Percentiles rank a stretch among this genome's conserved stretches.
These are phyloP conservation scores for Chenopodium album DNA, from an alignment of 148 eudicot species.

Conservation along the genomic window DNA sequence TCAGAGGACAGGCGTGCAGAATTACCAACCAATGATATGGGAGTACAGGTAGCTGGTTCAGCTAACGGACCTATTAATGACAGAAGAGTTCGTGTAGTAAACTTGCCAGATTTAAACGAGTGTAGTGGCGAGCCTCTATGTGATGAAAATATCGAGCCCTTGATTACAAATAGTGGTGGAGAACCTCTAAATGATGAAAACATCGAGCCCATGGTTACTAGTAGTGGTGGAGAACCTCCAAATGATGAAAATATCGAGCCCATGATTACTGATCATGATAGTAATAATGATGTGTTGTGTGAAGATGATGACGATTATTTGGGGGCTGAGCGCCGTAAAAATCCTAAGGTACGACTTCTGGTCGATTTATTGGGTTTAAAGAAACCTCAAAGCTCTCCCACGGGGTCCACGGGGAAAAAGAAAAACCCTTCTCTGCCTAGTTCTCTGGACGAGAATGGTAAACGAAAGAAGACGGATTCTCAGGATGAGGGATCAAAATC, in stretches of 20 bases:
- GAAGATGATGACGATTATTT: conserved; percentile 40
- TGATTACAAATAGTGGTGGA: conserved; percentile 28
- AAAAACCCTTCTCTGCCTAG: conserved; percentile 20
- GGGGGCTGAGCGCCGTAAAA: conserved; percentile 37
- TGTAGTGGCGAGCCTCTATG: conserved; percentile 35
- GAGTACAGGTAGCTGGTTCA: background rate
- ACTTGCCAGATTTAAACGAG: conserved; percentile 33
- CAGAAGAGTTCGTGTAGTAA: conserved; percentile 7
- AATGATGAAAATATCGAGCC: conserved; percentile 31
- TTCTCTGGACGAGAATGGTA: conserved; percentile 18
- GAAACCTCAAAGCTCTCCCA: conserved; percentile 15
- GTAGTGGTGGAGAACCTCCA: conserved; percentile 34
- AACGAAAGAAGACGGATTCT: conserved; percentile 43
- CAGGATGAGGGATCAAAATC: conserved; percentile 37
- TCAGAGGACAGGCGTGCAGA: conserved; percentile 9
- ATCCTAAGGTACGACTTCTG: conserved; percentile 54
- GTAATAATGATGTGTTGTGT: conserved; percentile 16
- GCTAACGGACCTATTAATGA: conserved; percentile 13
- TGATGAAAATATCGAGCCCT: conserved; percentile 29
- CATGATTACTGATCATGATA: conserved; percentile 8
- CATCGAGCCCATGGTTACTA: conserved; percentile 15
- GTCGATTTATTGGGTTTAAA: conserved; percentile 50
- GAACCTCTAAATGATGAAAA: conserved; percentile 36
- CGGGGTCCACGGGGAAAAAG: conserved; percentile 19
- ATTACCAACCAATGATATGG: background rate